phyloP scores from a whole-genome alignment of 1,284 basidiomycete genomes.

The Tranzscheliella williamsii region DNA sequence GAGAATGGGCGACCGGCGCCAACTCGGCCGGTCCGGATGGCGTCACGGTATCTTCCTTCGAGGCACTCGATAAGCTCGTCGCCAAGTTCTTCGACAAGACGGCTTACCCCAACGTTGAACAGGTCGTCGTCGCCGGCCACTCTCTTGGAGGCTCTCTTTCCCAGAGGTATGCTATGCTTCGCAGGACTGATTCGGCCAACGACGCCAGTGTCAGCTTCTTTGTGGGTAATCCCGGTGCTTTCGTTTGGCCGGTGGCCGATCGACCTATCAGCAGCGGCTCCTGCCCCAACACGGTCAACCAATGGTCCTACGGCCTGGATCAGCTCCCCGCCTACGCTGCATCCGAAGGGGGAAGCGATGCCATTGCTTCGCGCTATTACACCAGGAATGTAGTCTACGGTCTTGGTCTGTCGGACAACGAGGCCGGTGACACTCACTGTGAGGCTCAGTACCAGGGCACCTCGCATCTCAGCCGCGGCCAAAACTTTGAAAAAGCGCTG shows the following conservation, averaged over 20 bases:
- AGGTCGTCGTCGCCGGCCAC: constrained; percentile 52
- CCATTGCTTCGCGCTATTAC: constrained; percentile 38
- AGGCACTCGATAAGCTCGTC: constrained; percentile 45
- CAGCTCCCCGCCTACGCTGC: constrained; percentile 20
- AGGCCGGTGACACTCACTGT: constrained; percentile 49
- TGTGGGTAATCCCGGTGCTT: constrained; percentile 50
- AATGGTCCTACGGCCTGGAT: constrained; percentile 35
- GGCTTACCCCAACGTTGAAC: constrained; percentile 45
- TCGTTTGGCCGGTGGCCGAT: constrained; percentile 34
- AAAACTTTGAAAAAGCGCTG: constrained; percentile 37
- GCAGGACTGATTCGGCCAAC: constrained; percentile 27
- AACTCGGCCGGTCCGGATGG: constrained; percentile 35
- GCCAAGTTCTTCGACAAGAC: constrained; percentile 46
- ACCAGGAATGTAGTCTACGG: constrained; percentile 41
- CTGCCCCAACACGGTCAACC: constrained; percentile 19
- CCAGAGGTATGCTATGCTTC: constrained; percentile 54
- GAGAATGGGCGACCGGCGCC: constrained; percentile 35
- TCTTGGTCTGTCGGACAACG: constrained; percentile 41
- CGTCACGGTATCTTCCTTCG: constrained; percentile 29
- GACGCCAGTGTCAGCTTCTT: constrained; percentile 40
- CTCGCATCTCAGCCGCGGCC: constrained; percentile 43
- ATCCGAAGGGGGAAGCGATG: constrained; percentile 10
- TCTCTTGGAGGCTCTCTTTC: constrained; percentile 47
- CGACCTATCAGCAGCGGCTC: constrained; percentile 28
- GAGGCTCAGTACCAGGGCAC: constrained; percentile 49